These are phyloP conservation scores for Globisporangium yorkense DNA, from an alignment of 352 stramenopile species.

Conservation along the genomic window DNA sequence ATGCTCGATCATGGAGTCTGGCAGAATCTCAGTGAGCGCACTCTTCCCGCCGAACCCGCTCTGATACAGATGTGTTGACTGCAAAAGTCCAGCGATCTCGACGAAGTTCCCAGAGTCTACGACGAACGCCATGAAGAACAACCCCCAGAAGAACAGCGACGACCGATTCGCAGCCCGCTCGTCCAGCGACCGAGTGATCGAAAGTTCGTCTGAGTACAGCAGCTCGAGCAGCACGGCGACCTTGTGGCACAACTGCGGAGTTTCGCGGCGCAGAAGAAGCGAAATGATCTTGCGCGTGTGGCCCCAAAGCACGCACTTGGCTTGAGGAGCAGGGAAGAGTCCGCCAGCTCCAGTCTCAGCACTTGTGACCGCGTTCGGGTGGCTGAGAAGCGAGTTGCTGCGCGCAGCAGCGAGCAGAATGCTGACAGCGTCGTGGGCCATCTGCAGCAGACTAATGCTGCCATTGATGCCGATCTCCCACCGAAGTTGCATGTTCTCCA, in stretches of 20 bases:
- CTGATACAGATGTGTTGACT: conserved; percentile 59
- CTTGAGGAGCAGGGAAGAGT: conserved; percentile 47
- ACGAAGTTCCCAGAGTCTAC: conserved; percentile 41
- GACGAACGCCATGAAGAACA: conserved; percentile 77
- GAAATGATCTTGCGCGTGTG: conserved; percentile 45
- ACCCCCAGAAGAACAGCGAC: conserved; percentile 51
- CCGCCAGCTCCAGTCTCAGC: conserved; percentile 18
- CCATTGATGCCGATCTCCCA: conserved; percentile 72
- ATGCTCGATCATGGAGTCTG: conserved; percentile 86
- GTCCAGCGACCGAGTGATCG: conserved; percentile 14
- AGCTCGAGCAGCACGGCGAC: conserved; percentile 56
- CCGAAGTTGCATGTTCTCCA: conserved; percentile 69
- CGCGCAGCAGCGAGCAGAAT: conserved; percentile 55
- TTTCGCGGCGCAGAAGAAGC: conserved; percentile 38
- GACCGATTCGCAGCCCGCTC: conserved; percentile 33
- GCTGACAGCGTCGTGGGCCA: conserved; percentile 62
- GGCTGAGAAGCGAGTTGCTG: conserved; percentile 47
- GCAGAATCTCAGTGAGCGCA: conserved; percentile 84
- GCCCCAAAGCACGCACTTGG: conserved; percentile 42
- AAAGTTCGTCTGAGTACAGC: conserved; percentile 35
- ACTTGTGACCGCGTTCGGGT: conserved; percentile 10
- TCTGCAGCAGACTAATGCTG: conserved; percentile 36
- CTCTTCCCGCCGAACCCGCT: conserved; percentile 43
- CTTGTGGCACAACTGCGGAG: conserved; percentile 50
- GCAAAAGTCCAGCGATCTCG: conserved; percentile 55